phyloP scores from a whole-genome alignment of 1,284 basidiomycete species.

The Cryptococcus sp. region DNA sequence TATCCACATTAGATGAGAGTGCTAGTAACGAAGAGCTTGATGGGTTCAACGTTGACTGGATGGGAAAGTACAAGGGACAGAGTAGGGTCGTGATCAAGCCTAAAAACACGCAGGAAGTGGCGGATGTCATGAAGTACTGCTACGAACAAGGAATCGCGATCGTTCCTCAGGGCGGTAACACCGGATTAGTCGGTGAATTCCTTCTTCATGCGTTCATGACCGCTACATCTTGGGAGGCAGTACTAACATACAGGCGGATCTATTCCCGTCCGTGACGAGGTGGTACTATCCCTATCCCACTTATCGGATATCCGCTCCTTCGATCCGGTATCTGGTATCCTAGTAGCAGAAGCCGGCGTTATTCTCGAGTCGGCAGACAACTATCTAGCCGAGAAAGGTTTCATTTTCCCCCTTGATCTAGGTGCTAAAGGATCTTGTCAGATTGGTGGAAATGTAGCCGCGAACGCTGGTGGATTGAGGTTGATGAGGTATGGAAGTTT shows the following conservation, averaged over 20 bases:
- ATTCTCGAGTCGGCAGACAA: conserved; percentile 86
- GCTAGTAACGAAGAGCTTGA: conserved; percentile 62
- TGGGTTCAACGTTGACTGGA: conserved; percentile 90
- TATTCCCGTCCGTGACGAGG: conserved; percentile 83
- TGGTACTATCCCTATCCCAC: conserved; percentile 77
- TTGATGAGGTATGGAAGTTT: conserved; percentile 91
- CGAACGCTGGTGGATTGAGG: conserved; percentile 94
- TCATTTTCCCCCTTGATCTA: conserved; percentile 96
- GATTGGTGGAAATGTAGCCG: conserved; percentile 95
- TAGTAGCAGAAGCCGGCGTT: conserved; percentile 77
- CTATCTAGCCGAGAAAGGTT: conserved; percentile 78
- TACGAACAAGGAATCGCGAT: conserved; percentile 73
- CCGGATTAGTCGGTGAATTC: conserved; percentile 72
- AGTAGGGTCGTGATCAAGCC: conserved; percentile 85
- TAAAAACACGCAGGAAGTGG: conserved; percentile 80
- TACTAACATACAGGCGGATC: conserved; percentile 63
- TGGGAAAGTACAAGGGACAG: conserved; percentile 87
- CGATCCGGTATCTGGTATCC: conserved; percentile 73
- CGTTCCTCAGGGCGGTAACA: conserved; percentile 98
- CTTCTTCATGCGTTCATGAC: neutral
- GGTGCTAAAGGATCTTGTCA: conserved; percentile 99
- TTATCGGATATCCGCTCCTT: conserved; percentile 86
- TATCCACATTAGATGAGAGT: conserved; percentile 51
- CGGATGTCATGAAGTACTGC: conserved; percentile 80
- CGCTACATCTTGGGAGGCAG: too few species aligned